Conservation (phyloP, 257 asterid genomes). For the Solanum bulbocastanum region DNA sequence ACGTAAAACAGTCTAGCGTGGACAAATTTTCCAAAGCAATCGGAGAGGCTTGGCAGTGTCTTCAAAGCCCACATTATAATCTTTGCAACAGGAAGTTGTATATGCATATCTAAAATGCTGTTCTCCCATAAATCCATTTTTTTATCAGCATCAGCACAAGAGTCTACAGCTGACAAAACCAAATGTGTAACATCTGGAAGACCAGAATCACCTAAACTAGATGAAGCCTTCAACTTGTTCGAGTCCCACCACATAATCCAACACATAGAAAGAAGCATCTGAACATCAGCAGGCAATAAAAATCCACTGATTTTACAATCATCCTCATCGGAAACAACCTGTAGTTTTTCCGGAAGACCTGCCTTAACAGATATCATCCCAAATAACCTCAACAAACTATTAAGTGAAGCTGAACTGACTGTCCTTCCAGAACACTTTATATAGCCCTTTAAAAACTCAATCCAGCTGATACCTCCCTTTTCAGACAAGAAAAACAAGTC, state of each 20-base stretch:
- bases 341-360: slow-evolving; percentile 47
- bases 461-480: slow-evolving; percentile 57
- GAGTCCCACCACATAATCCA: slow-evolving; percentile 72
- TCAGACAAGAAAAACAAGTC: slow-evolving; percentile 57
- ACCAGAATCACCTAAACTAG: slow-evolving; percentile 16
- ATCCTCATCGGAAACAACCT: slow-evolving; percentile 52
- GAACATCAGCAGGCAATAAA: slow-evolving; percentile 32
- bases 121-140: slow-evolving; percentile 47
- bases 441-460: slow-evolving; percentile 78
- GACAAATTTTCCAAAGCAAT: slow-evolving; percentile 65
- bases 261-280: slow-evolving; percentile 52
- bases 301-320: slow-evolving; percentile 57
- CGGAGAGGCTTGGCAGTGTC: slow-evolving; percentile 64
- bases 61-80: slow-evolving; percentile 65
- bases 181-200: slow-evolving; percentile 71
- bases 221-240: slow-evolving; percentile 16
- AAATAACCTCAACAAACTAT: slow-evolving; percentile 44
- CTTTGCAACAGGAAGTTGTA: slow-evolving; percentile 55
- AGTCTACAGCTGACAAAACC: slow-evolving; percentile 53
- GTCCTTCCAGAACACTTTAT: slow-evolving; percentile 61
- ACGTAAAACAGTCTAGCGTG: slow-evolving; percentile 47
- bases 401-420: slow-evolving; percentile 50
- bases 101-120: slow-evolving; percentile 26
- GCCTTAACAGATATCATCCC: slow-evolving; percentile 41
- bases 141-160: slow-evolving; percentile 36